Conservation (phyloP, 768 basidiomycete species). For the Auricularia heimuer region DNA sequence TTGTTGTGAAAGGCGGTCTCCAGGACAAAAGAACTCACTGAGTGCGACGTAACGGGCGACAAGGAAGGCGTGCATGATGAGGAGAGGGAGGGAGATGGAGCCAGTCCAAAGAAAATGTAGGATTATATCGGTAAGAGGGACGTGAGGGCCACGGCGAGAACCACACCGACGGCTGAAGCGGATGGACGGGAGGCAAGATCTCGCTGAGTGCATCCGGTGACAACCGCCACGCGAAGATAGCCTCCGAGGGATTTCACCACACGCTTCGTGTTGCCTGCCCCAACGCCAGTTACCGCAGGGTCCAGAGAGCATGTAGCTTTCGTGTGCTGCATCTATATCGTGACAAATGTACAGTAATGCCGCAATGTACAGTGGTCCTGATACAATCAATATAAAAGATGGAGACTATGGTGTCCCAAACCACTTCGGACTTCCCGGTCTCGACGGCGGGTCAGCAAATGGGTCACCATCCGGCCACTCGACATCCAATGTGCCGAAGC, state of each 20-base stretch:
- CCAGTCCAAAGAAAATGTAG: slow-evolving; percentile 3
- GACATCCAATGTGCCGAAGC: not conserved
- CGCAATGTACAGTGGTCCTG: not conserved
- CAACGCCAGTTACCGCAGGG: not conserved
- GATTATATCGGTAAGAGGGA: not conserved
- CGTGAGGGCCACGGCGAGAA: not conserved
- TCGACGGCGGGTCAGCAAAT: not conserved
- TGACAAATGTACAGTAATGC: not conserved
- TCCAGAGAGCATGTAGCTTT: not conserved
- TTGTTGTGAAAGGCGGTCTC: not conserved
- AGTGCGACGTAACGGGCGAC: slow-evolving; percentile 50
- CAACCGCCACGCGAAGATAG: no score
- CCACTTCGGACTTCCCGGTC: not conserved
- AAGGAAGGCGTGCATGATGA: slow-evolving; percentile 30
- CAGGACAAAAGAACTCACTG: slow-evolving; percentile 29
- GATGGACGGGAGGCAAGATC: not conserved
- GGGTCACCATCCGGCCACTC: not conserved
- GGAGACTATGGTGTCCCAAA: not conserved
- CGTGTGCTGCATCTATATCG: not conserved
- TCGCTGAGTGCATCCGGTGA: no score
- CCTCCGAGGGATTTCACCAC: no score
- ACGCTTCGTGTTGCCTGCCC: no score
- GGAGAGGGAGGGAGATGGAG: slow-evolving; percentile 20
- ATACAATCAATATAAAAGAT: not conserved
- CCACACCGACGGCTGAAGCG: not conserved